phyloP scores from a whole-genome alignment of 2,329 filamentous ascomycete species.

The Talaromyces sp. region DNA sequence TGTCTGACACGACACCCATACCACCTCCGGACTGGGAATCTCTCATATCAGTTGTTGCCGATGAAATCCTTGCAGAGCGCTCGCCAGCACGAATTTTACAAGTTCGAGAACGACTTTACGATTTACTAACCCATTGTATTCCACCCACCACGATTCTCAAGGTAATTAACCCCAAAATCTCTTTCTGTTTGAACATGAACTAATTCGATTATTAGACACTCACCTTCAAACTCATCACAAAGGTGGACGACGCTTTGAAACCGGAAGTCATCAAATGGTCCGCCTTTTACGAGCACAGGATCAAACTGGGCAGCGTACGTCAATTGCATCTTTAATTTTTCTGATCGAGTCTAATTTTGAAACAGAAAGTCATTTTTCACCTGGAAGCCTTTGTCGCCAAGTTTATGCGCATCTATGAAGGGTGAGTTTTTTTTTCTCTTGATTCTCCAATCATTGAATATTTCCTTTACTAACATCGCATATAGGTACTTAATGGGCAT shows the following conservation, averaged over 20 bases:
- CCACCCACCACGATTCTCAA: conserved; percentile 91
- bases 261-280: conserved; percentile 92
- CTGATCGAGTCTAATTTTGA: background rate
- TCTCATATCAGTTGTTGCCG: conserved; percentile 81
- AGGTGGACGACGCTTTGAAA: conserved; percentile 85
- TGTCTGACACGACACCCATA: conserved; percentile 80
- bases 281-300: conserved; percentile 93
- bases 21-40: conserved; percentile 97
- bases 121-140: conserved; percentile 94
- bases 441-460: conserved; percentile 3
- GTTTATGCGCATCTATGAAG: conserved; percentile 94
- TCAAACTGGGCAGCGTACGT: conserved; percentile 70
- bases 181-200: background rate
- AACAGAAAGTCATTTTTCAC: conserved; percentile 89
- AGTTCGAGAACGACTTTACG: conserved; percentile 91
- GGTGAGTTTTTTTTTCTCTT: conserved; percentile 48
- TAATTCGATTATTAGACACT: conserved; percentile 54
- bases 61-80: conserved; percentile 88
- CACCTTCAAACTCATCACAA: conserved; percentile 83
- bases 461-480: conserved; percentile 25
- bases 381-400: conserved; percentile 97
- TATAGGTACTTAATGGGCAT: conserved; percentile 63
- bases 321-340: background rate
- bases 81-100: conserved; percentile 83
- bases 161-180: conserved; percentile 28